A percentile compares a stretch with the other conserved stretches of the same genome.
Conservation (phyloP, 768 basidiomycete species). For the Pseudohyphozyma bogoriensis region DNA sequence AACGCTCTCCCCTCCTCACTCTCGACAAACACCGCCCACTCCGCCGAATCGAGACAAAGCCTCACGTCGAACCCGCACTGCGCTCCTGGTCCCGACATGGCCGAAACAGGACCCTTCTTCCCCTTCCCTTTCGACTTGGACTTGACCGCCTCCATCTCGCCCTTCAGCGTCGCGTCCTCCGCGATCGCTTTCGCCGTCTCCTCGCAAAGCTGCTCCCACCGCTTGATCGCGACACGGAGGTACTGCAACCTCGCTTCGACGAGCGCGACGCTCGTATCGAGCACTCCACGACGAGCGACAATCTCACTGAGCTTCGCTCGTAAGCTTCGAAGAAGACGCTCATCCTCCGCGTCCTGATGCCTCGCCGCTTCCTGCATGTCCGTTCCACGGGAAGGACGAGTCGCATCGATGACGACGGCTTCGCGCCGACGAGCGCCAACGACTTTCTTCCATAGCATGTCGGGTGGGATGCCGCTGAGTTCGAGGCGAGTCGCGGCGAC, state of each 20-base stretch:
- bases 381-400: too few species aligned
- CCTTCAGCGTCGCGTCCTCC: neutral
- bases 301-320: constrained; percentile 52
- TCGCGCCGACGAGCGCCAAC: constrained; percentile 60
- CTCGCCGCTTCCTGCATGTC: constrained; percentile 18
- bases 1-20: constrained; percentile 42
- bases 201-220: constrained; percentile 29
- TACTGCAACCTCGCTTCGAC: constrained; percentile 16
- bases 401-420: constrained; percentile 49
- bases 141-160: constrained; percentile 6
- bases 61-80: constrained; percentile 81
- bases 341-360: constrained; percentile 19
- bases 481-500: constrained; percentile 47
- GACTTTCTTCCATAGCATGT: constrained; percentile 61
- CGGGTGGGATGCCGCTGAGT: constrained; percentile 45
- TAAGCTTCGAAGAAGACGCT: constrained; percentile 13
- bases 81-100: constrained; percentile 37
- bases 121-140: constrained; percentile 41
- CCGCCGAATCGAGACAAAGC: constrained; percentile 65
- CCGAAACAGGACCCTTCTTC: constrained; percentile 39
- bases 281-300: neutral
- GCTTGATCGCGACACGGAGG: constrained; percentile 15
- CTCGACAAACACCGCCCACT: constrained; percentile 53
- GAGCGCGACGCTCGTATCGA: neutral
- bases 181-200: constrained; percentile 13